phyloP scores from a whole-genome alignment of 1,284 basidiomycete species.

The Pseudozyma pruni region DNA sequence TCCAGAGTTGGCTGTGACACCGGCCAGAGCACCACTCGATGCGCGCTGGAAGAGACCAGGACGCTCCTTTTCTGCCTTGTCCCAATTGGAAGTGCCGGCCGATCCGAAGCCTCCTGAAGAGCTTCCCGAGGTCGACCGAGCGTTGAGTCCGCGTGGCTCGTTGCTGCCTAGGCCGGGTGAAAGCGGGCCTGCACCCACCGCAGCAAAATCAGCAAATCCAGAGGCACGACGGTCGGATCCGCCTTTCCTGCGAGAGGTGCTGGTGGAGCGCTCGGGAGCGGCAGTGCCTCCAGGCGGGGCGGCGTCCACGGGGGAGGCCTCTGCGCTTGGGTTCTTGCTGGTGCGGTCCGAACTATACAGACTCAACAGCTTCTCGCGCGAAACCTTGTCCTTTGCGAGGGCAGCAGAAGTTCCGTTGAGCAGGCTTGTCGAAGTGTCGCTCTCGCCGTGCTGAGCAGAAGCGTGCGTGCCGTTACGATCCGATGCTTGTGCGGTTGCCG shows the following conservation, averaged over 20 bases:
- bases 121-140: conserved; percentile 43
- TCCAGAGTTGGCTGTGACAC: conserved; percentile 22
- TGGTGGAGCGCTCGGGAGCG: conserved; percentile 31
- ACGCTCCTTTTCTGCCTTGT: conserved; percentile 45
- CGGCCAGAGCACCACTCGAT: conserved; percentile 37
- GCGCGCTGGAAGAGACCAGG: conserved; percentile 57
- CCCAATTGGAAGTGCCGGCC: conserved; percentile 35
- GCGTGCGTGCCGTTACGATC: conserved; percentile 23
- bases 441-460: conserved; percentile 22
- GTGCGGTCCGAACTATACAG: conserved; percentile 54
- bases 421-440: conserved; percentile 25
- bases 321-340: conserved; percentile 23
- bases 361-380: conserved; percentile 53
- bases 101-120: conserved; percentile 31
- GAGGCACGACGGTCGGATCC: conserved; percentile 36
- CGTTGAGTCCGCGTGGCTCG: conserved; percentile 54
- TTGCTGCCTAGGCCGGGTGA: conserved; percentile 26
- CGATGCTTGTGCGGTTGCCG: conserved; percentile 32
- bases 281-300: conserved; percentile 10
- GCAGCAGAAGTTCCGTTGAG: conserved; percentile 31
- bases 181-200: conserved; percentile 25
- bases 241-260: conserved; percentile 39
- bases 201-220: conserved; percentile 35
- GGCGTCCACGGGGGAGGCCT: conserved; percentile 31
- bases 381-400: conserved; percentile 42